phyloP scores from a whole-genome alignment of 73 alveolate genomes.

The Stentor coeruleus region DNA sequence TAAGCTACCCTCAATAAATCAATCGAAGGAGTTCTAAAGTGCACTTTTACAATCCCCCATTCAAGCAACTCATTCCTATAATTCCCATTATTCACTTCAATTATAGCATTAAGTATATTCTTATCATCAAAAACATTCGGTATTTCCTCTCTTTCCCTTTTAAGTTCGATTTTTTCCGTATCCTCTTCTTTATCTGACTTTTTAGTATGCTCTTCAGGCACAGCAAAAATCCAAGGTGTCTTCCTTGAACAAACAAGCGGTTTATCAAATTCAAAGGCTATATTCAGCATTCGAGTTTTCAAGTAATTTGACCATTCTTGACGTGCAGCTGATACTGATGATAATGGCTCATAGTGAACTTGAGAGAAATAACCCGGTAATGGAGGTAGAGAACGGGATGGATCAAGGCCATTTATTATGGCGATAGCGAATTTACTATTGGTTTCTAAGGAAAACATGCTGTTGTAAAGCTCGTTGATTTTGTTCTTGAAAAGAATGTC shows the following conservation, averaged over 20 bases:
- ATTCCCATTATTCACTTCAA: conserved; percentile 50
- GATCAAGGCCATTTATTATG: conserved; percentile 33
- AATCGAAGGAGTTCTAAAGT: conserved; percentile 51
- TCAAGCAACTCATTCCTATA: conserved; percentile 48
- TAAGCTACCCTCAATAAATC: conserved; percentile 52
- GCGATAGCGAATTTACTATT: conserved; percentile 46
- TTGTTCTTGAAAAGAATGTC: conserved; percentile 61
- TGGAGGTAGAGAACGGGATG: conserved; percentile 36
- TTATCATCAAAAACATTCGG: conserved; percentile 29
- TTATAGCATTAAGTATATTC: conserved; percentile 38
- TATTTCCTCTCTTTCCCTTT: conserved; percentile 31
- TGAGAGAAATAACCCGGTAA: conserved; percentile 55
- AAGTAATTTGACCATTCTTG: conserved; percentile 48
- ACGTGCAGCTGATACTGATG: conserved; percentile 55
- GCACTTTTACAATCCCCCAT: conserved; percentile 59
- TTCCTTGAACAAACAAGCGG: conserved; percentile 15
- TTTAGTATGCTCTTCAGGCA: conserved; percentile 21
- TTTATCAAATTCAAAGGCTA: conserved; percentile 8
- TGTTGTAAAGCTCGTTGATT: conserved; percentile 52
- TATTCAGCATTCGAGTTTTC: background rate
- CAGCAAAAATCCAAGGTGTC: background rate
- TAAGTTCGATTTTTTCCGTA: conserved; percentile 14
- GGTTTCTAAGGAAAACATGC: conserved; percentile 46
- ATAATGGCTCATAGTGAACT: conserved; percentile 55
- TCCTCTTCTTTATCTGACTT: background rate